phyloP scores from a whole-genome alignment of 1,139 yeast species.

The Hemisphaericaspora lyxosophila region DNA sequence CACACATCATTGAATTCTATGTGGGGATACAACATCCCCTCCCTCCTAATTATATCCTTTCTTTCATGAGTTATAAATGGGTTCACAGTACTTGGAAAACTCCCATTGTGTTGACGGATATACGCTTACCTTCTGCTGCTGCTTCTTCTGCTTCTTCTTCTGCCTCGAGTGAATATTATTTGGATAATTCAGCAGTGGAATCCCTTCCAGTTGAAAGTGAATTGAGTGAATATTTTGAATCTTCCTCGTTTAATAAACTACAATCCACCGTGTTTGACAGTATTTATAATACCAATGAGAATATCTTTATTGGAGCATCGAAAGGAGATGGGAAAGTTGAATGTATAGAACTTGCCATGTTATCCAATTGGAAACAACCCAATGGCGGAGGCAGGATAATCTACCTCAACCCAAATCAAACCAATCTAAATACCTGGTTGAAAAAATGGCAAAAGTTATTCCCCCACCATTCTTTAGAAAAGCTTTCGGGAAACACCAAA shows the following conservation, averaged over 20 bases:
- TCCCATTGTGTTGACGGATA: constrained; percentile 57
- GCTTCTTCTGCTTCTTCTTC: no score
- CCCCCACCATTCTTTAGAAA: constrained; percentile 48
- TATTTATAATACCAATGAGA: constrained; percentile 58
- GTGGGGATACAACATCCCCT: constrained; percentile 58
- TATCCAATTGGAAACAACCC: constrained; percentile 67
- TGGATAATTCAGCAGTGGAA: constrained; percentile 40
- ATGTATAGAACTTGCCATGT: constrained; percentile 70
- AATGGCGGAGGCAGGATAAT: constrained; percentile 67
- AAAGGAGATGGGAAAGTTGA: constrained; percentile 77
- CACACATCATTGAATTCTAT: constrained; percentile 63
- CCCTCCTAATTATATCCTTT: constrained; percentile 77
- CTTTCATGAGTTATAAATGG: constrained; percentile 82
- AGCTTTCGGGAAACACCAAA: constrained; percentile 62
- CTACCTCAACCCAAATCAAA: constrained; percentile 64
- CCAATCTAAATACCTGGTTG: constrained; percentile 45
- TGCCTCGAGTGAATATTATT: constrained; percentile 62
- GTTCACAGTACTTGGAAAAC: constrained; percentile 65
- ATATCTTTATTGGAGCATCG: constrained; percentile 64
- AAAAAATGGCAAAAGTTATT: constrained; percentile 56
- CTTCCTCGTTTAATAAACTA: constrained; percentile 59
- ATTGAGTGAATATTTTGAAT: constrained; percentile 45
- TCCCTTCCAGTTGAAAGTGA: constrained; percentile 52
- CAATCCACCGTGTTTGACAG: constrained; percentile 71
- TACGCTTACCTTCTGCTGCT: constrained; percentile 69